A percentile compares a stretch with the other conserved stretches of the same genome.
Conservation (phyloP, 2,329 filamentous ascomycete species). For the Botryotinia globosa region DNA sequence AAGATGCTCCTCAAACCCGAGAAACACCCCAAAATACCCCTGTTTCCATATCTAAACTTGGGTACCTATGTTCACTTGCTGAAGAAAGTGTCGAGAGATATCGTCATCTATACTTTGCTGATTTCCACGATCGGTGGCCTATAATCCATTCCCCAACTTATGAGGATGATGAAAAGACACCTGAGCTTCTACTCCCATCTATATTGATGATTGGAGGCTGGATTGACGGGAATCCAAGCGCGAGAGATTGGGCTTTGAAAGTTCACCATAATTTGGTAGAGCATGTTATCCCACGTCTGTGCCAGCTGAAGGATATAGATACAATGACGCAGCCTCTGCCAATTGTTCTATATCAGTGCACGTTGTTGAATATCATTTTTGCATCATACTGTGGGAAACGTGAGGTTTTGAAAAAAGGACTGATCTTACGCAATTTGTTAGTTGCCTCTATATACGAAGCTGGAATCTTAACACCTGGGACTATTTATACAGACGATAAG, state of each 20-base stretch:
- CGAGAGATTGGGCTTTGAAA: conserved; percentile 35
- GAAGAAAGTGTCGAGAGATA: conserved; percentile 26
- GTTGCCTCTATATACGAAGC: conserved; percentile 40
- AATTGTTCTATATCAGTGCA: conserved; percentile 37
- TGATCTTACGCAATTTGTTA: conserved; percentile 41
- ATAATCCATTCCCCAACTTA: conserved; percentile 43
- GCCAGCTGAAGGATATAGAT: conserved; percentile 36
- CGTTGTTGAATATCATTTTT: conserved; percentile 43
- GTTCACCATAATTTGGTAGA: conserved; percentile 39
- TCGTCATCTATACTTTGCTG: conserved; percentile 41
- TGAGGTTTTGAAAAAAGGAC: conserved; percentile 35
- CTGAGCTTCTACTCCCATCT: conserved; percentile 34
- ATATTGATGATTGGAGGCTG: conserved; percentile 44
- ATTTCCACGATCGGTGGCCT: conserved; percentile 45
- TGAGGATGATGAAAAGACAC: conserved; percentile 32
- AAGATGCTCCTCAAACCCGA: conserved; percentile 12
- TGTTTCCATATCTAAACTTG: not conserved
- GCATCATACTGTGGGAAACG: conserved; percentile 36
- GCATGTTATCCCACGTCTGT: conserved; percentile 28
- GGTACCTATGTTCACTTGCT: not conserved
- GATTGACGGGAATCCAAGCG: conserved; percentile 37
- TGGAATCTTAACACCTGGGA: conserved; percentile 41
- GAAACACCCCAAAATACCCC: not conserved
- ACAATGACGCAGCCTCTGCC: conserved; percentile 30
- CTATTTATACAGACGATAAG: conserved; percentile 40